Conservation (phyloP, 495 filamentous ascomycete genomes). For the Penicillium daleae region DNA sequence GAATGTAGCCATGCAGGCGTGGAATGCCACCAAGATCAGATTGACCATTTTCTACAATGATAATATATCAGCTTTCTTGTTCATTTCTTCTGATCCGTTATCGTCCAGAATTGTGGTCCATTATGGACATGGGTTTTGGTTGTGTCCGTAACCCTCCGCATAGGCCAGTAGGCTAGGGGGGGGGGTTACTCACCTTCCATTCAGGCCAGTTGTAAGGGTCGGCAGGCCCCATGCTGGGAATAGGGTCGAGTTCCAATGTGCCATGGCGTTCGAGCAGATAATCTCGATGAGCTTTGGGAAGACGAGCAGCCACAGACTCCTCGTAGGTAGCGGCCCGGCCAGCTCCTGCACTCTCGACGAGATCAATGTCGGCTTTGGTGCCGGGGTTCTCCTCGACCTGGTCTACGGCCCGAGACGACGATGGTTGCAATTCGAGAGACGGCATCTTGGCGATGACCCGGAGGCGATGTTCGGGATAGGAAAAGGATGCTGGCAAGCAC, state of each 20-base stretch:
- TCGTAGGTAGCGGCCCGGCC: slow-evolving; percentile 33
- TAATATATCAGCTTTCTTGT: slow-evolving; percentile 14
- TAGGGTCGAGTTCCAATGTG: slow-evolving; percentile 56
- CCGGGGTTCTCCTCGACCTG: slow-evolving; percentile 16
- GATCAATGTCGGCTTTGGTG: slow-evolving; percentile 35
- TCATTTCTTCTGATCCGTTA: background rate
- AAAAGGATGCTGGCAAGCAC: background rate
- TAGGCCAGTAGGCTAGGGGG: background rate
- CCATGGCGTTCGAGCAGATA: slow-evolving; percentile 59
- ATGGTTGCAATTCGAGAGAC: slow-evolving; percentile 27
- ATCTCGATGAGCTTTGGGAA: slow-evolving; percentile 48
- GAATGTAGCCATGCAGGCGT: slow-evolving; percentile 61
- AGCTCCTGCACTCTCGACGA: slow-evolving; percentile 39
- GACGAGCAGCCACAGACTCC: slow-evolving; percentile 35
- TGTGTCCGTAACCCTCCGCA: background rate
- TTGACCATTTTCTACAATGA: slow-evolving; percentile 55
- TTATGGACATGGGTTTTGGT: background rate
- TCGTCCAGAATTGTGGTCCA: background rate
- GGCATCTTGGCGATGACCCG: slow-evolving; percentile 25
- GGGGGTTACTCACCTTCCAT: slow-evolving; percentile 51
- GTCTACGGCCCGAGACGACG: slow-evolving; percentile 26
- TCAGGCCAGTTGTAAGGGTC: slow-evolving; percentile 61
- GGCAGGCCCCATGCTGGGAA: slow-evolving; percentile 52
- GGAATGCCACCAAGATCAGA: slow-evolving; percentile 56
- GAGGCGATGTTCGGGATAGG: background rate